These are phyloP conservation scores for Myxozyma melibiosi DNA, from an alignment of 805 yeast genomes.

Conservation along the genomic window DNA sequence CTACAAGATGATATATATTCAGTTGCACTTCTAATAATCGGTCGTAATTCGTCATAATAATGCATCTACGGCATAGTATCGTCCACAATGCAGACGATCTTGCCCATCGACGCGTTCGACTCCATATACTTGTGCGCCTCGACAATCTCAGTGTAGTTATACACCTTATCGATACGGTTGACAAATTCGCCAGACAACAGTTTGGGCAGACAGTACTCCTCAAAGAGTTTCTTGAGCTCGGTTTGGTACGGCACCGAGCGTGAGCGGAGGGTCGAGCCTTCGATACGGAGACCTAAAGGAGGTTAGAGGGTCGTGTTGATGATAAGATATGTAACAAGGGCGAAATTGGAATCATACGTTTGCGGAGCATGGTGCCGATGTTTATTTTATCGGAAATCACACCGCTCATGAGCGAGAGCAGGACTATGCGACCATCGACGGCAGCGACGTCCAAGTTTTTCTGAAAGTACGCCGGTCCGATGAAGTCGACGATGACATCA, in stretches of 20 bases:
- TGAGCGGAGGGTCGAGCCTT: constrained; percentile 41
- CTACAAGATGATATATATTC: neutral
- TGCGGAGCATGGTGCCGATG: constrained; percentile 35
- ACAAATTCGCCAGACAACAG: constrained; percentile 36
- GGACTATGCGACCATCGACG: constrained; percentile 39
- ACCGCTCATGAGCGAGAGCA: constrained; percentile 39
- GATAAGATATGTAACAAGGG: too few relatives aligned
- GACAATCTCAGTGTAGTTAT: constrained; percentile 33
- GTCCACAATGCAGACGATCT: constrained; percentile 35
- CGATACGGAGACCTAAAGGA: constrained; percentile 29
- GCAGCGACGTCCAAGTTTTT: constrained; percentile 36
- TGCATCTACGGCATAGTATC: neutral
- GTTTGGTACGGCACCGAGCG: constrained; percentile 36
- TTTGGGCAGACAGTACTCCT: constrained; percentile 37
- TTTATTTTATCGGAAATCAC: constrained; percentile 29
- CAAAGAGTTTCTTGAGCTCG: constrained; percentile 36
- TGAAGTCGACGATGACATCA: constrained; percentile 42
- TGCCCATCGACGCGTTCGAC: constrained; percentile 39
- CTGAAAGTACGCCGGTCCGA: constrained; percentile 40
- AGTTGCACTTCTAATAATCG: neutral
- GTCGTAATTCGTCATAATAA: too few relatives aligned
- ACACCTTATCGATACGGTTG: constrained; percentile 35
- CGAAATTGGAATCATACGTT: constrained; percentile 31
- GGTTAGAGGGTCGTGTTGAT: neutral
- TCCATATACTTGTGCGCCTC: constrained; percentile 40